Conservation (phyloP, 257 asterid species). For the Ajuga chamaepitys region DNA sequence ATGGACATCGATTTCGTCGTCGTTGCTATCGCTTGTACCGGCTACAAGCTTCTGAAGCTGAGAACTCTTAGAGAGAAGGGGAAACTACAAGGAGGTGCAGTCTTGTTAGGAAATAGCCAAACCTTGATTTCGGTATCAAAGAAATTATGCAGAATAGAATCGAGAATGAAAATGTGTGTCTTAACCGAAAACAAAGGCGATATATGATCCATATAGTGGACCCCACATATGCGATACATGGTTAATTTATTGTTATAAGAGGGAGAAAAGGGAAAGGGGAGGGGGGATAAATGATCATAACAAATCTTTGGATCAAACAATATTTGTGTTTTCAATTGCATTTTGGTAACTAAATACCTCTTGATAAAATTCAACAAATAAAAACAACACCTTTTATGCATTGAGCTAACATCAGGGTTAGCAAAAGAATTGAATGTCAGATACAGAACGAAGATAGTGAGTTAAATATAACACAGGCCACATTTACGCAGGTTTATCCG, state of each 20-base stretch:
- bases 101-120: neutral
- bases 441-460: neutral
- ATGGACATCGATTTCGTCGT: constrained; percentile 47
- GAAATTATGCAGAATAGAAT: neutral
- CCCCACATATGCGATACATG: too few relatives aligned
- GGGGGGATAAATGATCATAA: neutral
- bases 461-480: neutral
- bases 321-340: neutral
- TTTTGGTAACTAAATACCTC: neutral
- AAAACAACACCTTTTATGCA: neutral
- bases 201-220: too few relatives aligned
- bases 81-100: constrained; percentile 45
- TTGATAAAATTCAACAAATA: neutral
- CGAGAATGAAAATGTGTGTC: neutral
- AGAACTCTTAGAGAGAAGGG: constrained; percentile 72
- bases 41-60: constrained; percentile 59
- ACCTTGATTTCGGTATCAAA: neutral
- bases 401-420: neutral
- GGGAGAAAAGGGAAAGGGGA: too few relatives aligned
- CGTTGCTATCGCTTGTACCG: constrained; percentile 25
- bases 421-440: too few relatives aligned
- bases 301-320: neutral
- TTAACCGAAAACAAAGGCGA: too few relatives aligned
- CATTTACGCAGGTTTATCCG: neutral
- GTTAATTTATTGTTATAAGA: too few relatives aligned